A percentile compares a stretch with the other conserved stretches of the same genome.
These are phyloP conservation scores for Darksidea phi DNA, from an alignment of 495 filamentous ascomycete species.

Conservation along the genomic window DNA sequence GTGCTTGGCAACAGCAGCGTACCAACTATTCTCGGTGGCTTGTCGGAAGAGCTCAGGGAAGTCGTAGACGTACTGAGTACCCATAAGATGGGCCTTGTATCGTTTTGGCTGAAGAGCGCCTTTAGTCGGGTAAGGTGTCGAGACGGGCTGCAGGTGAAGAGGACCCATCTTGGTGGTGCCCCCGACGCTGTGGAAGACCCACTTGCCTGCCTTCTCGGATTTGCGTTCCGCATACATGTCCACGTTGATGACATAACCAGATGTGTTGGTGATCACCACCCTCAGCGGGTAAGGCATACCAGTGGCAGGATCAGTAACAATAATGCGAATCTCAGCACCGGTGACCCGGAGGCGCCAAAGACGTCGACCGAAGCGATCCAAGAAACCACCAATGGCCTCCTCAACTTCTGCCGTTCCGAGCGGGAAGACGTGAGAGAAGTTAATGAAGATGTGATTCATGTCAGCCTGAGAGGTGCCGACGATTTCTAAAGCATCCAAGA, in stretches of 20 bases:
- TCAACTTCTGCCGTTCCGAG: constrained; percentile 87
- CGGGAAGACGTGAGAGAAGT: constrained; percentile 95
- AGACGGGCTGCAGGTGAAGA: constrained; percentile 89
- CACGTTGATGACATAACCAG: constrained; percentile 96
- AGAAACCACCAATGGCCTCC: constrained; percentile 88
- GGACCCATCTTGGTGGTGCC: constrained; percentile 91
- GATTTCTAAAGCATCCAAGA: constrained; percentile 95
- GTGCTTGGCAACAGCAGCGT: constrained; percentile 66
- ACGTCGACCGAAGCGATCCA: constrained; percentile 93
- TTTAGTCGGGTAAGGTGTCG: constrained; percentile 93
- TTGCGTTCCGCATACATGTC: constrained; percentile 97
- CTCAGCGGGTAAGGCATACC: constrained; percentile 88
- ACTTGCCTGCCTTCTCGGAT: constrained; percentile 89
- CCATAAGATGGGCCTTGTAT: constrained; percentile 99
- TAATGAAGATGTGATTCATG: constrained; percentile 99
- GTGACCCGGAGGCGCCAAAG: constrained; percentile 96
- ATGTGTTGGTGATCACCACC: constrained; percentile 97
- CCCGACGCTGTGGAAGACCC: constrained; percentile 97
- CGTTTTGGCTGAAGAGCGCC: constrained; percentile 98
- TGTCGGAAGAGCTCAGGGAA: constrained; percentile 99
- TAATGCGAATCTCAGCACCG: constrained; percentile 95
- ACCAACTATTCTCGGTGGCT: constrained; percentile 95
- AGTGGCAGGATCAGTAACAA: constrained; percentile 85
- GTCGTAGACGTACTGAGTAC: constrained; percentile 98
- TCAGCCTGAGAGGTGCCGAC: constrained; percentile 99